Evolutionary conservation across 2,329 filamentous ascomycete species (phyloP).

Genomic region (Cadophora malorum): DNA sequence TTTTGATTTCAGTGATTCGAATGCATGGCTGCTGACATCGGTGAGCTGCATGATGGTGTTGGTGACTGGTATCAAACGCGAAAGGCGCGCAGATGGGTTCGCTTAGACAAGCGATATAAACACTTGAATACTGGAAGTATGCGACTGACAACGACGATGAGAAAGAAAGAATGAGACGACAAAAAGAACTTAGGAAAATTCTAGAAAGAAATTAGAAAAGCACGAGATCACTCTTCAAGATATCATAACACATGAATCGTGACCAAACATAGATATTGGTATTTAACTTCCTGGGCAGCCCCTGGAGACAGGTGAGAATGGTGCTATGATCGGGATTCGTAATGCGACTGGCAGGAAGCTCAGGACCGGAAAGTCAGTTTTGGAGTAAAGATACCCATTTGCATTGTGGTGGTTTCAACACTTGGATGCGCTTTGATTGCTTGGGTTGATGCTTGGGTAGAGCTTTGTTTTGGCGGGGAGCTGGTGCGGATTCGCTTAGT

Average conservation of each 20-base stretch:
- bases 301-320: slow-evolving; percentile 1
- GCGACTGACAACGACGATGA: not conserved
- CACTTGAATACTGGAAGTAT: not conserved
- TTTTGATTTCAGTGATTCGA: not conserved
- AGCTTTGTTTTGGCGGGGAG: slow-evolving; percentile 14
- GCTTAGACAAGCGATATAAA: not conserved
- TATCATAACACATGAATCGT: not conserved
- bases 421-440: slow-evolving; percentile 6
- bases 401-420: not conserved
- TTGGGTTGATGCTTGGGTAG: not conserved
- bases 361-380: not conserved
- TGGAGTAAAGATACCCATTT: not conserved
- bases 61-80: not conserved
- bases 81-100: not conserved
- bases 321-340: not conserved
- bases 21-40: not conserved
- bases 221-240: not conserved
- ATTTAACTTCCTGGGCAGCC: slow-evolving; percentile 6
- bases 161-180: not conserved
- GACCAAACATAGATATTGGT: not conserved
- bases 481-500: slow-evolving; percentile 13
- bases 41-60: not conserved
- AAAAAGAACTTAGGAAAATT: not conserved
- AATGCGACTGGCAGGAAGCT: slow-evolving; percentile 7
- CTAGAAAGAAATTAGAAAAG: not conserved